These are phyloP conservation scores for Fusarium circinatum DNA, from an alignment of 2,329 filamentous ascomycete species.

Conservation along the genomic window DNA sequence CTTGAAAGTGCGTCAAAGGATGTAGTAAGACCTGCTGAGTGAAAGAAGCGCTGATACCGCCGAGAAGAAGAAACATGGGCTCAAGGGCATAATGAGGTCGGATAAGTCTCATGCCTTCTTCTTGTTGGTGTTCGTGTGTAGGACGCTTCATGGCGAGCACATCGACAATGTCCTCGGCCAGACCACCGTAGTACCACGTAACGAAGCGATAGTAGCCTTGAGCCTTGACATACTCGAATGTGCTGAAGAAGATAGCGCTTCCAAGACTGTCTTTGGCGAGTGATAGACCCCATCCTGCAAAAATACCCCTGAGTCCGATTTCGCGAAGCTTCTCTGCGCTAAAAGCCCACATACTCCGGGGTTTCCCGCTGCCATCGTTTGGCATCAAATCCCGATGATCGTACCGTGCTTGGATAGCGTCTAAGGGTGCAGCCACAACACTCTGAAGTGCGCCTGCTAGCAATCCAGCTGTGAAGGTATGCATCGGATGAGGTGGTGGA, in stretches of 20 bases:
- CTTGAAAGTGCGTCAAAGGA: constrained; percentile 75
- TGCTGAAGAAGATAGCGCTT: constrained; percentile 77
- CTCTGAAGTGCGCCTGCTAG: constrained; percentile 76
- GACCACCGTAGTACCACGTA: constrained; percentile 73
- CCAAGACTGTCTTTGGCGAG: constrained; percentile 77
- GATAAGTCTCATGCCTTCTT: constrained; percentile 62
- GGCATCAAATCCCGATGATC: constrained; percentile 64
- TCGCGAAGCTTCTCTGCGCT: constrained; percentile 71
- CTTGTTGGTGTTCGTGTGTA: constrained; percentile 19
- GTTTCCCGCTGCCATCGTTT: constrained; percentile 53
- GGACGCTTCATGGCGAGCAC: constrained; percentile 60
- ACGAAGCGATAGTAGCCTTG: constrained; percentile 78
- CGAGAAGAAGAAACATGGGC: constrained; percentile 75
- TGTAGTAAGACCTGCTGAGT: constrained; percentile 76
- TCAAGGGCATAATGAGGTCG: constrained; percentile 80
- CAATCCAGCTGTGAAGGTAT: constrained; percentile 77
- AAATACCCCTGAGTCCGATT: constrained; percentile 77
- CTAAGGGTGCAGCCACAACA: constrained; percentile 76
- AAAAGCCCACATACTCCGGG: constrained; percentile 78
- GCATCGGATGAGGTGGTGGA: constrained; percentile 70
- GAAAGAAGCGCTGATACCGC: constrained; percentile 75
- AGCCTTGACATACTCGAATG: constrained; percentile 80
- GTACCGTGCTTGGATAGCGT: constrained; percentile 79
- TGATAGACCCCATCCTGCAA: constrained; percentile 77
- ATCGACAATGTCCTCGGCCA: constrained; percentile 63